A percentile compares a stretch with the other conserved stretches of the same genome.
phyloP scores from a whole-genome alignment of 331 rosid species.

The Phaseolus coccineus region DNA sequence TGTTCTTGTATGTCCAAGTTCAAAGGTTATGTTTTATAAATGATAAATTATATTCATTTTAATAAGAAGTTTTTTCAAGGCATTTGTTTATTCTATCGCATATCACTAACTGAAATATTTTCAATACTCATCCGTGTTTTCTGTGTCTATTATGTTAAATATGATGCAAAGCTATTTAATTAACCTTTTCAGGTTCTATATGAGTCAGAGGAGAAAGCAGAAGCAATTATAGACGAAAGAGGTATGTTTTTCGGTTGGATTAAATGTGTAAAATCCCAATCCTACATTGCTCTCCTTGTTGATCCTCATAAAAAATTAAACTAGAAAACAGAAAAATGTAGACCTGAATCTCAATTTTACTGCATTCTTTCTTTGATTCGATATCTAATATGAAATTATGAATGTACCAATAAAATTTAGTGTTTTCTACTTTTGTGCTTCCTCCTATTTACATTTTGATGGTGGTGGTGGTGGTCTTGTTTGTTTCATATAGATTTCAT shows the following conservation, averaged over 20 bases:
- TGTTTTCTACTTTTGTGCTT: slow-evolving; percentile 26
- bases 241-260: slow-evolving; percentile 53
- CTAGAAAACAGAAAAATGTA: neutral
- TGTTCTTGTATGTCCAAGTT: neutral
- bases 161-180: slow-evolving; percentile 6
- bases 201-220: slow-evolving; percentile 91
- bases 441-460: slow-evolving; percentile 5
- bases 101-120: neutral
- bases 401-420: neutral
- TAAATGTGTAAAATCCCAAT: slow-evolving; percentile 23
- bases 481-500: slow-evolving; percentile 5
- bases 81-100: slow-evolving; percentile 8
- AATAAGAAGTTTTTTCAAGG: neutral
- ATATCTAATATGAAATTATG: neutral
- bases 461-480: neutral
- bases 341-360: slow-evolving; percentile 6
- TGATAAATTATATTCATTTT: neutral
- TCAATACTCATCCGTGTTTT: neutral
- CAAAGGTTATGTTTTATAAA: neutral
- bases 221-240: slow-evolving; percentile 84
- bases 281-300: neutral
- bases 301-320: neutral
- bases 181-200: slow-evolving; percentile 66
- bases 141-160: slow-evolving; percentile 22
- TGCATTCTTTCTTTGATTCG: neutral